Conservation (phyloP, 306 rosid species). For the Fragaria iinumae region DNA sequence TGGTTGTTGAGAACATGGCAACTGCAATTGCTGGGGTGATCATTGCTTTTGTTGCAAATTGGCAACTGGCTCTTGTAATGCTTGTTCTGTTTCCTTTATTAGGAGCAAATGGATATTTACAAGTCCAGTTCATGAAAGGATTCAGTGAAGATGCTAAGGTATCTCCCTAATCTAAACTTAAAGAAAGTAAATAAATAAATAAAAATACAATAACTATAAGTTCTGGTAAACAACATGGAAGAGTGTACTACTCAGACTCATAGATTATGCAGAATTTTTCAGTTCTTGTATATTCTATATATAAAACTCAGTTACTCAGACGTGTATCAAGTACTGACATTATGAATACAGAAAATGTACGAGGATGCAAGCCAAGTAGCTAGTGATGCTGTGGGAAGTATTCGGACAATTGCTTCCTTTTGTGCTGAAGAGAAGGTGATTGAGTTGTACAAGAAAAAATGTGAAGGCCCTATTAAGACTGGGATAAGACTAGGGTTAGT, state of each 20-base stretch:
- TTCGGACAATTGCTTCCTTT: constrained; percentile 75
- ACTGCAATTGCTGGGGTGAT: constrained; percentile 51
- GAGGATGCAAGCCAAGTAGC: constrained; percentile 89
- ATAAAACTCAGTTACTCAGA: not conserved
- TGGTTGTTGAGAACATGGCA: constrained; percentile 52
- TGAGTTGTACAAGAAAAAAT: constrained; percentile 59
- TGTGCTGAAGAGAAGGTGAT: constrained; percentile 88
- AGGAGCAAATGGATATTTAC: constrained; percentile 47
- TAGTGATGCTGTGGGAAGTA: constrained; percentile 74
- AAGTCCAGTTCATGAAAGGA: constrained; percentile 56
- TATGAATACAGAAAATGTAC: constrained; percentile 52
- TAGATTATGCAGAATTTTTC: not conserved
- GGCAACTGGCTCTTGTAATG: constrained; percentile 63
- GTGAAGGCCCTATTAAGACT: constrained; percentile 54
- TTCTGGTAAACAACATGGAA: not conserved
- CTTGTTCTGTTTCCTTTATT: constrained; percentile 58
- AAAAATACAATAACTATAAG: too few relatives aligned
- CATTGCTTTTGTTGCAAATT: constrained; percentile 62
- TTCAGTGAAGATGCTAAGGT: constrained; percentile 72
- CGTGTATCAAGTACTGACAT: not conserved
- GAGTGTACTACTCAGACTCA: not conserved
- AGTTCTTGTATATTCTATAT: not conserved
- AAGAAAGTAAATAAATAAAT: not conserved
- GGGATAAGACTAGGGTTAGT: constrained; percentile 60
- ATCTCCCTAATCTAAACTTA: constrained; percentile 7